Conservation (phyloP, 768 basidiomycete species). For the Tephrocybe sp. region DNA sequence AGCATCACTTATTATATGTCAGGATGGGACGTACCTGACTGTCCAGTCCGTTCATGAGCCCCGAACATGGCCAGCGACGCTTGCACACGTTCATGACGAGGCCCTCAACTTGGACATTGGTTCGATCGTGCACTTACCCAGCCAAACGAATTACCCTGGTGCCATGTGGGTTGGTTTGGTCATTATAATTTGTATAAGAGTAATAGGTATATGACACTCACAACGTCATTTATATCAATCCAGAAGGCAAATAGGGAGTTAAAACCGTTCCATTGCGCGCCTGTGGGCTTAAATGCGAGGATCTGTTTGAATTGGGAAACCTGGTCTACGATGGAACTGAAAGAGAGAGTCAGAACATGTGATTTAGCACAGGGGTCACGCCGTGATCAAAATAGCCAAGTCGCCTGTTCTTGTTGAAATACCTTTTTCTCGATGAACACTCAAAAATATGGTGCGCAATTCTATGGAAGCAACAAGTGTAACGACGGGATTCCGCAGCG, state of each 20-base stretch:
- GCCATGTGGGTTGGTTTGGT: conserved; percentile 7
- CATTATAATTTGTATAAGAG: no score
- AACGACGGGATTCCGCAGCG: no score
- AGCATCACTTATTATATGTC: neutral
- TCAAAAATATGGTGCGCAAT: no score
- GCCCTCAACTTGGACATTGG: neutral
- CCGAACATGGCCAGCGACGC: conserved; percentile 28
- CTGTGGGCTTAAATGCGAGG: conserved; percentile 40
- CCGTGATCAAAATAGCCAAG: no score
- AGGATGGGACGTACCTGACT: conserved; percentile 25
- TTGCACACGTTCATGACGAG: conserved; percentile 23
- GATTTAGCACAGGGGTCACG: no score
- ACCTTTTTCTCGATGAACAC: no score
- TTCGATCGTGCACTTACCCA: conserved; percentile 34
- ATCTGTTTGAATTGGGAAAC: conserved; percentile 49
- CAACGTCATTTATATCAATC: conserved; percentile 68
- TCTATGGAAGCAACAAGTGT: no score
- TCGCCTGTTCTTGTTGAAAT: no score
- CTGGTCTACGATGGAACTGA: conserved; percentile 53
- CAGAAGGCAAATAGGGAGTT: conserved; percentile 60
- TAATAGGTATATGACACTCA: conserved; percentile 24
- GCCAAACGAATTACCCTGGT: conserved; percentile 45
- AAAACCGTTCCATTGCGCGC: conserved; percentile 47
- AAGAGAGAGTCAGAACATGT: no score
- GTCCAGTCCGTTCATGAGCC: conserved; percentile 32